Conservation (phyloP, 73 alveolate genomes). For the Tetrahymena malaccensis region DNA sequence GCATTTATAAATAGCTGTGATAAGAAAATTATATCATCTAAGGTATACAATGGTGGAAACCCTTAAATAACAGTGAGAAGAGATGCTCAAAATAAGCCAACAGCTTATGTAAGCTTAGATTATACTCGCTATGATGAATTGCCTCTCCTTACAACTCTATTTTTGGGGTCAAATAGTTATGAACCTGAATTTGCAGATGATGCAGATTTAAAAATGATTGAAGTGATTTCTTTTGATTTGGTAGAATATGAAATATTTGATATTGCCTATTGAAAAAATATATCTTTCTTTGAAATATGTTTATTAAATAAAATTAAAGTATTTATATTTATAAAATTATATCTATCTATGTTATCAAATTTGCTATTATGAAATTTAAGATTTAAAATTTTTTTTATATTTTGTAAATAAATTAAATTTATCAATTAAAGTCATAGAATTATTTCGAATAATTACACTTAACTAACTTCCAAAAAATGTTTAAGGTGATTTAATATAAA, state of each 20-base stretch:
- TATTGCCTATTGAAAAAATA: not conserved
- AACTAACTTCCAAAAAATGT: too few species aligned
- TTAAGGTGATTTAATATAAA: too few species aligned
- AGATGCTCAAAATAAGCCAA: not conserved
- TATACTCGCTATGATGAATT: not conserved
- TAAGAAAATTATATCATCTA: not conserved
- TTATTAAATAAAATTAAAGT: too few species aligned
- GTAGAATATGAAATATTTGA: not conserved
- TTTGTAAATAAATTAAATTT: too few species aligned
- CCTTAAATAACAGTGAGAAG: not conserved
- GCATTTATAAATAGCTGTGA: not conserved
- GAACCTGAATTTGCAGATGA: not conserved
- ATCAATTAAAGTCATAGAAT: too few species aligned
- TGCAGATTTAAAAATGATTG: not conserved
- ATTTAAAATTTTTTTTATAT: too few species aligned
- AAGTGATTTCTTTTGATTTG: not conserved
- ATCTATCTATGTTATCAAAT: too few species aligned
- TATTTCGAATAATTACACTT: too few species aligned
- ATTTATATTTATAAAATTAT: too few species aligned
- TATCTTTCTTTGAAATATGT: too few species aligned
- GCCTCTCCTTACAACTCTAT: not conserved
- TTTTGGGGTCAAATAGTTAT: not conserved
- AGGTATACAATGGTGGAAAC: not conserved
- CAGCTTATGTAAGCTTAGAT: not conserved
- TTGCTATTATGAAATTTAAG: too few species aligned